Base-by-base conservation (phyloP, 2,329 filamentous ascomycete genomes). In the Arthrobotrys sinensis region DNA sequence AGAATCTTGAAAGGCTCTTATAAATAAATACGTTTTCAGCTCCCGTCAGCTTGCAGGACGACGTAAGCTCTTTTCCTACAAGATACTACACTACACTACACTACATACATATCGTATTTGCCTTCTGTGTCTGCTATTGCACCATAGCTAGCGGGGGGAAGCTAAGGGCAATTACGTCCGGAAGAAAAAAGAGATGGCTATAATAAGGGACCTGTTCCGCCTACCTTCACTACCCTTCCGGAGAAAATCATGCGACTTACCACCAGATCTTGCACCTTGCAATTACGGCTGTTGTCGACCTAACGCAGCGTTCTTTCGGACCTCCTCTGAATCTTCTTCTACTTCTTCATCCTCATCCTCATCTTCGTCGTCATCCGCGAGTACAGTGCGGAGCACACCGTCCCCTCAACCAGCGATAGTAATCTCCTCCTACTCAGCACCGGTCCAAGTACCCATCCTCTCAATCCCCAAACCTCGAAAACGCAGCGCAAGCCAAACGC, bases 361-460 rank as follows among this genome's bases (percentile, higher is more conserved):
- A 82, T 80, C 79, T 85, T 84, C 11, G 85, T 84, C 69, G 82
- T 83, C 71, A 85, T 70, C 64, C 81, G 83, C 40, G 82, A 50
- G 21, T 19, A 57, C 65, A 6, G 1, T 16, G 34, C 48, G 46
- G 28, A 70, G 83, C 85, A 32, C 84, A 81, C 83, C 85, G 68
- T 28, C 48, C 64, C 43, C 64, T 3, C 71, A 46, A 43, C 63
- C 50, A 1, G 32, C 80, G 71, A 60, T 83, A 80, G 24, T 81
- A 73, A 55, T 83, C 80, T 24, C 81, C 60, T 77, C 73, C 4
- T 77, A 66, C 45, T 71, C 57, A 45, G 48, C 73, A 19, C 73
- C 73, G 5, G 60, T 60, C 4, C 72, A 76, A 50, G 72, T 77
- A 19, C 73, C 73, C 34, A 77, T 77, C 14, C 60, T 77, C 1